Percentiles rank a stretch among this genome's conserved stretches.
Evolutionary conservation across 345 rosid species (phyloP).

Genomic region (Ricinus communis): DNA sequence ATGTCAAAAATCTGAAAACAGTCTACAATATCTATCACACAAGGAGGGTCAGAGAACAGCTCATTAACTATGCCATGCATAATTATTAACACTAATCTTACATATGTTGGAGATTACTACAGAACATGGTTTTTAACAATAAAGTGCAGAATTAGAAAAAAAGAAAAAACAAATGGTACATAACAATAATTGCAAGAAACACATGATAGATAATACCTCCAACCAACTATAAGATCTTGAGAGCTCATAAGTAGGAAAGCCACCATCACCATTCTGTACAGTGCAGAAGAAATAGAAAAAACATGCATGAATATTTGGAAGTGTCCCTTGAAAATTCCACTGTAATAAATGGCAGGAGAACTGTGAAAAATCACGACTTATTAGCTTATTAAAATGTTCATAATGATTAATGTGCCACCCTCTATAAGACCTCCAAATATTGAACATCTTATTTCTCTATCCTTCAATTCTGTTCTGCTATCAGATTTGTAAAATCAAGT

Average conservation of each 20-base stretch:
- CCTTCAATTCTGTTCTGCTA: background rate
- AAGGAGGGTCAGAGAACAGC: too few species aligned
- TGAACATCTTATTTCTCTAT: background rate
- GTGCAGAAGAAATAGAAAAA: background rate
- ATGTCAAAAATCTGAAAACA: background rate
- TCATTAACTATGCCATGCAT: background rate
- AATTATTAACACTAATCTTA: background rate
- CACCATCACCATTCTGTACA: constrained; percentile 72
- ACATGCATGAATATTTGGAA: background rate
- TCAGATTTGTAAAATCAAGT: background rate
- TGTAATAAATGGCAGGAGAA: background rate
- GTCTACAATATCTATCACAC: background rate
- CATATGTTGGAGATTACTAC: background rate
- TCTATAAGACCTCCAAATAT: background rate
- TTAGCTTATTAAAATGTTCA: background rate
- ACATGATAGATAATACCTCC: constrained; percentile 55
- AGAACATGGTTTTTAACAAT: background rate
- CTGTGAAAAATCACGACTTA: constrained; percentile 9
- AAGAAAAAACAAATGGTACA: background rate
- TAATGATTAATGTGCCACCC: background rate
- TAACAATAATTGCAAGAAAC: constrained; percentile 8
- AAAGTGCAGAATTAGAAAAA: background rate
- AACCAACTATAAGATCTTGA: constrained; percentile 87
- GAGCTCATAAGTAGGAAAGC: constrained; percentile 89
- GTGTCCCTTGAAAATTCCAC: background rate